Conservation (phyloP, 192 early-diverging fungal genomes). For the Linnemannia hyalina region DNA sequence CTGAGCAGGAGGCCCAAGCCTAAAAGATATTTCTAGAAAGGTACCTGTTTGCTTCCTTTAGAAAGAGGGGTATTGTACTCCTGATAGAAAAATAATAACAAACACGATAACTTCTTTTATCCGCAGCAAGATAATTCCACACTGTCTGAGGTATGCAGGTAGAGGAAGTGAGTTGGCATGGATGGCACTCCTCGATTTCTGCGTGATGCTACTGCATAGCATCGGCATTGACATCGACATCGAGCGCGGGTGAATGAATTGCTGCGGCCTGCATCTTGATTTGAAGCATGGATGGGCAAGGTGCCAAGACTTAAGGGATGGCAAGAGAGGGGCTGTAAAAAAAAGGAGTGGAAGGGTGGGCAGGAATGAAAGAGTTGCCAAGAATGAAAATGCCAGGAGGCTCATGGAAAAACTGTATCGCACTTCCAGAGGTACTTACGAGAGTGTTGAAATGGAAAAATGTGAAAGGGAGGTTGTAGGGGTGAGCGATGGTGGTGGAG, state of each 20-base stretch:
- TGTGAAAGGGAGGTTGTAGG: background rate
- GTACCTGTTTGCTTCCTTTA: background rate
- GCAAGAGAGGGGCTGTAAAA: background rate
- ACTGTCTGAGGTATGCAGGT: background rate
- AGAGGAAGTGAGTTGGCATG: background rate
- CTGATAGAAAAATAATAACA: no score
- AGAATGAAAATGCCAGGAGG: background rate
- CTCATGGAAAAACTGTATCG: background rate
- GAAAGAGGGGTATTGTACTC: no score
- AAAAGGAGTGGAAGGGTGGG: background rate
- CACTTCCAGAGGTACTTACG: background rate
- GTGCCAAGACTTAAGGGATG: background rate
- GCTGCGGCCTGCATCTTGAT: background rate
- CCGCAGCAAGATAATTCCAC: background rate
- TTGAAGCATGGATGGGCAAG: background rate
- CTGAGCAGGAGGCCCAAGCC: constrained; percentile 24
- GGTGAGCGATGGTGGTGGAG: background rate
- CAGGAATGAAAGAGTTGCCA: background rate
- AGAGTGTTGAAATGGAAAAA: background rate
- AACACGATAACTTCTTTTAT: background rate
- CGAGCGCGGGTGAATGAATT: background rate
- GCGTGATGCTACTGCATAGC: background rate
- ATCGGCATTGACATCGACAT: background rate
- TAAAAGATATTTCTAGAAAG: background rate
- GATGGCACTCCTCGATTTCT: background rate